phyloP scores from a whole-genome alignment of 2,329 filamentous ascomycete species.

The Fusarium nisikadoi region DNA sequence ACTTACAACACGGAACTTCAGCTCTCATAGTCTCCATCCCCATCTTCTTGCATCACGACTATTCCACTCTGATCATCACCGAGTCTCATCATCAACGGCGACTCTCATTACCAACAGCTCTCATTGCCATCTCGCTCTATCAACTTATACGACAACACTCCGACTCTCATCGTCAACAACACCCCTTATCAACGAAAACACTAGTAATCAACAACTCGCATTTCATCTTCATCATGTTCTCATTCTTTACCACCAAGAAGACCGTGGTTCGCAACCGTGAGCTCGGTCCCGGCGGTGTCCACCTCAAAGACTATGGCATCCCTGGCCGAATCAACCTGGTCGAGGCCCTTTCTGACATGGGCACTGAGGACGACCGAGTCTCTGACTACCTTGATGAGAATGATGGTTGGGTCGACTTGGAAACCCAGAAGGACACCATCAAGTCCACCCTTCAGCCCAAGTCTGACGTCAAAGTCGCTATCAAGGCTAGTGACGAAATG shows the following conservation, averaged over 20 bases:
- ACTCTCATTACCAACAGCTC: background rate
- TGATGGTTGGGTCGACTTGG: background rate
- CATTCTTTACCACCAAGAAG: background rate
- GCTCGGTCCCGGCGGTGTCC: background rate
- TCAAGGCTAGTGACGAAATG: fast-evolving
- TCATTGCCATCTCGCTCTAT: background rate
- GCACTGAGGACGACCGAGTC: fast-evolving
- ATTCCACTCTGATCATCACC: fast-evolving
- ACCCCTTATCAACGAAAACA: background rate
- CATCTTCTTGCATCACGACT: background rate
- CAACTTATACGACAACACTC: background rate
- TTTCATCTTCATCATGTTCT: fast-evolving
- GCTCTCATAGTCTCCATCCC: too few relatives aligned
- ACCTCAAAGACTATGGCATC: background rate
- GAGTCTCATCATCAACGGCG: too few relatives aligned
- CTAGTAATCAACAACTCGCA: background rate
- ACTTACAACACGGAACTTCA: background rate
- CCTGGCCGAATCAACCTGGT: background rate
- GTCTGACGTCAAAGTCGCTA: background rate
- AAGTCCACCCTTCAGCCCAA: background rate
- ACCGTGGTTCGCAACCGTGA: background rate
- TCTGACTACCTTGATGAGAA: background rate
- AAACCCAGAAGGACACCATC: background rate
- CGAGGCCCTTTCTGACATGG: background rate
- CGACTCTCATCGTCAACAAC: background rate